Evolutionary conservation across 768 basidiomycete species (phyloP).

Genomic region (Amanita pseudoporphyria): DNA sequence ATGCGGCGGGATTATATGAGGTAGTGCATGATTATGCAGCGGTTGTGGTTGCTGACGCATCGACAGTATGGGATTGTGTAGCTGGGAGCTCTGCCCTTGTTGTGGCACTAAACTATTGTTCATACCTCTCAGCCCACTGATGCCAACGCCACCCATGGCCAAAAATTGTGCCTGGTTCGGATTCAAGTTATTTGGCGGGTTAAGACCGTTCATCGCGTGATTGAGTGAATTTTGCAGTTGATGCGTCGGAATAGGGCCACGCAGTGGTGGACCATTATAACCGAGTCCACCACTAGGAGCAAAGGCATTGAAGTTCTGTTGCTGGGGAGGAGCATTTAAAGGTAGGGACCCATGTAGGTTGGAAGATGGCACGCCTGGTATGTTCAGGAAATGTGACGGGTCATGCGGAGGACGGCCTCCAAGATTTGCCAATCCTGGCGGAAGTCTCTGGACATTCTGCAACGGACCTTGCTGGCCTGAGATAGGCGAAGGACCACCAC

Average conservation of each 20-base stretch:
- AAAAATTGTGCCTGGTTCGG: constrained; percentile 42
- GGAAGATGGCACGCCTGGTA: constrained; percentile 34
- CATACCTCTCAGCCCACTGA: constrained; percentile 36
- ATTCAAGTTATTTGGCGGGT: constrained; percentile 41
- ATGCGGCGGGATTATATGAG: constrained; percentile 42
- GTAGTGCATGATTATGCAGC: constrained; percentile 44
- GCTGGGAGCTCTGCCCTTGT: constrained; percentile 32
- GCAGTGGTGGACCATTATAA: constrained; percentile 40
- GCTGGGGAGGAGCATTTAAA: constrained; percentile 33
- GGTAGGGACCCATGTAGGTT: constrained; percentile 38
- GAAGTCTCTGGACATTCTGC: constrained; percentile 50
- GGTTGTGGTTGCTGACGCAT: constrained; percentile 47
- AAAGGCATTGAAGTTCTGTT: constrained; percentile 44
- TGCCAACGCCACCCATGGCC: constrained; percentile 35
- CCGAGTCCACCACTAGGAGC: constrained; percentile 32
- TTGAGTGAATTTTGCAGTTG: constrained; percentile 38
- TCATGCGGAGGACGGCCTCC: constrained; percentile 79
- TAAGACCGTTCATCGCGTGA: constrained; percentile 41
- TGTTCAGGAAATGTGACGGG: constrained; percentile 52
- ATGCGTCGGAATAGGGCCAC: constrained; percentile 40
- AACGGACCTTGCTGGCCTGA: constrained; percentile 35
- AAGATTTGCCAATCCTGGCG: constrained; percentile 74
- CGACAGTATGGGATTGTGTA: constrained; percentile 32
- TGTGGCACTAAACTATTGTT: constrained; percentile 40
- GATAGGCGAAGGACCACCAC: constrained; percentile 62